These are phyloP conservation scores for Cruciata laevipes DNA, from an alignment of 257 asterid species.

Conservation along the genomic window DNA sequence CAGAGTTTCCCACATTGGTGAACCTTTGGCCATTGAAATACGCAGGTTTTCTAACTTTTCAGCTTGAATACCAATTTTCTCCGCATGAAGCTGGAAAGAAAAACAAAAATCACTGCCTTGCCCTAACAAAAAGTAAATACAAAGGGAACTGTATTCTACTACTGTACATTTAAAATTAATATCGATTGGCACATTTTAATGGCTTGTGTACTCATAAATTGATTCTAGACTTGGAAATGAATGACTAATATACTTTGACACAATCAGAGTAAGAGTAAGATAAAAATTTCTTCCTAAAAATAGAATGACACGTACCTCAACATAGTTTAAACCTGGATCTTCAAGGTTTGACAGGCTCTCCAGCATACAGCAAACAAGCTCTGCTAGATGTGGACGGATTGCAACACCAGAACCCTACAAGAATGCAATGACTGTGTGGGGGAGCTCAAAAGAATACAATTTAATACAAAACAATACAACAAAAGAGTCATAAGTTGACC, in stretches of 20 bases:
- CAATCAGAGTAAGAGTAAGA: not conserved
- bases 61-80: conserved; percentile 84
- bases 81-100: conserved; percentile 73
- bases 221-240: not conserved
- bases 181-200: not conserved
- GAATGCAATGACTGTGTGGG: conserved; percentile 10
- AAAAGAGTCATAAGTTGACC: not conserved
- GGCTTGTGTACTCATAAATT: not conserved
- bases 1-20: conserved; percentile 99
- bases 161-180: conserved; percentile 1
- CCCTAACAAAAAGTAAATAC: not conserved
- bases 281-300: not conserved
- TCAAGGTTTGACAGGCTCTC: conserved; percentile 98
- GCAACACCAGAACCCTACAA: conserved; percentile 91
- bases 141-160: not conserved
- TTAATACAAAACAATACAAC: not conserved
- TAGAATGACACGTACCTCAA: conserved; percentile 55
- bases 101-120: conserved; percentile 14
- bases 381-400: conserved; percentile 80
- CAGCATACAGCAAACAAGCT: conserved; percentile 96
- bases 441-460: not conserved
- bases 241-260: not conserved
- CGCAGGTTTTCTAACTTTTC: conserved; percentile 91
- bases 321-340: conserved; percentile 95
- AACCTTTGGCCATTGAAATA: conserved; percentile 83